Evolutionary conservation across 805 yeast genomes (phyloP).

Genomic region (Candida tallmaniae): DNA sequence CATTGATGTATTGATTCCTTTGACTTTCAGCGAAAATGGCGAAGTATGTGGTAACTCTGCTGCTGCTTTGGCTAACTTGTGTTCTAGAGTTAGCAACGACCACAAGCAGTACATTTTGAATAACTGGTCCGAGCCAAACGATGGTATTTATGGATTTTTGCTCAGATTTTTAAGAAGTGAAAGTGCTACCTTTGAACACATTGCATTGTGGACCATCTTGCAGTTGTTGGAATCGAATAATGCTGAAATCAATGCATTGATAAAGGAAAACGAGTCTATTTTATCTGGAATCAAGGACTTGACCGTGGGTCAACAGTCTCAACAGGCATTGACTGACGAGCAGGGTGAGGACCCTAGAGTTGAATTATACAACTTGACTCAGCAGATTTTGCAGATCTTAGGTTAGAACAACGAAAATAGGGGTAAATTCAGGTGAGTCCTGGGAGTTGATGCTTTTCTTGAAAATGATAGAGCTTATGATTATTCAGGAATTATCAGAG

Average conservation of each 20-base stretch:
- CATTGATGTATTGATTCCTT: conserved; percentile 83
- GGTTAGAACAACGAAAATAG: conserved; percentile 20
- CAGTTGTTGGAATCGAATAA: conserved; percentile 89
- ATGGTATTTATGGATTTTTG: conserved; percentile 83
- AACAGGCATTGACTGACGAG: conserved; percentile 25
- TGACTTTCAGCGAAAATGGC: conserved; percentile 80
- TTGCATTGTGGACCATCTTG: conserved; percentile 93
- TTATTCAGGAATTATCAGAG: conserved; percentile 1
- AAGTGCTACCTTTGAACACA: conserved; percentile 94
- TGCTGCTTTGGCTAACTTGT: conserved; percentile 93
- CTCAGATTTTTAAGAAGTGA: conserved; percentile 73
- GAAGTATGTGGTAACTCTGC: conserved; percentile 99
- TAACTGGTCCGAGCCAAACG: conserved; percentile 74
- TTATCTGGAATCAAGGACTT: conserved; percentile 50
- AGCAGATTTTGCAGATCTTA: conserved; percentile 56
- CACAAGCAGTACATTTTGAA: conserved; percentile 69
- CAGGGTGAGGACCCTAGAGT: conserved; percentile 58
- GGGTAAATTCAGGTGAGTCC: background rate
- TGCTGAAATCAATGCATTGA: conserved; percentile 50
- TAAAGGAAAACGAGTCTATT: conserved; percentile 51
- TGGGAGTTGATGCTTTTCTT: too few species aligned
- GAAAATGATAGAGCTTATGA: background rate
- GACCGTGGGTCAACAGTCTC: conserved; percentile 36
- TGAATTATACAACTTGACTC: conserved; percentile 62
- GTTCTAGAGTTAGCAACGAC: conserved; percentile 78